phyloP scores from a whole-genome alignment of 768 basidiomycete genomes.

The Amanita jacksonii region DNA sequence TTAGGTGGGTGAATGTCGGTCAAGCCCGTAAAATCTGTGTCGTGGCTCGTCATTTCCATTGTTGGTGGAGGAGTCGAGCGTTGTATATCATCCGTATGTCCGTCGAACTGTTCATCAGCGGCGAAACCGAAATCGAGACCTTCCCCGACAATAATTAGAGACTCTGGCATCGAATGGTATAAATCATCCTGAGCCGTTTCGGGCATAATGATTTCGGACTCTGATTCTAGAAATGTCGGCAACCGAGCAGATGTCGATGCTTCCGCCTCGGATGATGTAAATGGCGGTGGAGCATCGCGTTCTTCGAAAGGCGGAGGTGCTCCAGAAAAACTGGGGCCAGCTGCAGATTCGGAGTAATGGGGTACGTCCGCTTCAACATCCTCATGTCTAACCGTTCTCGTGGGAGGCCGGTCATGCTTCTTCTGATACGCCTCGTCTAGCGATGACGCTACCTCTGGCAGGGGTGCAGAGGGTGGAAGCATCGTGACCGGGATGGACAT shows the following conservation, averaged over 20 bases:
- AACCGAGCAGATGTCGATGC: slow-evolving; percentile 50
- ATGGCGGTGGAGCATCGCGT: slow-evolving; percentile 71
- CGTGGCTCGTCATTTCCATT: slow-evolving; percentile 63
- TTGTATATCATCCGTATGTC: slow-evolving; percentile 61
- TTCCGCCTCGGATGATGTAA: slow-evolving; percentile 44
- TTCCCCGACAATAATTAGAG: slow-evolving; percentile 52
- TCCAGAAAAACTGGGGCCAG: slow-evolving; percentile 63
- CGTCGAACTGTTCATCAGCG: slow-evolving; percentile 69
- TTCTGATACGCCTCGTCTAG: slow-evolving; percentile 74
- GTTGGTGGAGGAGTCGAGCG: slow-evolving; percentile 68
- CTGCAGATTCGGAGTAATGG: slow-evolving; percentile 59
- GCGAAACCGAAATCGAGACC: slow-evolving; percentile 71
- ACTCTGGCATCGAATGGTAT: slow-evolving; percentile 21
- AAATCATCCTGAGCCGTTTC: slow-evolving; percentile 28
- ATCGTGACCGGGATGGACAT: slow-evolving; percentile 62
- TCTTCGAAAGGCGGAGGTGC: slow-evolving; percentile 85
- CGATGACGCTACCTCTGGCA: slow-evolving; percentile 66
- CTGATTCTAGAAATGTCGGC: slow-evolving; percentile 76
- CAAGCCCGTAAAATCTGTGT: slow-evolving; percentile 61
- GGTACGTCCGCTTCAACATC: slow-evolving; percentile 54
- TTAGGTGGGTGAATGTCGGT: slow-evolving; percentile 47
- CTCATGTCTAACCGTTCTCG: slow-evolving; percentile 58
- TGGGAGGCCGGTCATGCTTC: slow-evolving; percentile 79
- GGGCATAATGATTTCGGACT: slow-evolving; percentile 66
- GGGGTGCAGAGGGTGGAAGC: slow-evolving; percentile 67